Evolutionary conservation across 164 flowering plant genomes (phyloP).

Genomic region (Piper longum): DNA sequence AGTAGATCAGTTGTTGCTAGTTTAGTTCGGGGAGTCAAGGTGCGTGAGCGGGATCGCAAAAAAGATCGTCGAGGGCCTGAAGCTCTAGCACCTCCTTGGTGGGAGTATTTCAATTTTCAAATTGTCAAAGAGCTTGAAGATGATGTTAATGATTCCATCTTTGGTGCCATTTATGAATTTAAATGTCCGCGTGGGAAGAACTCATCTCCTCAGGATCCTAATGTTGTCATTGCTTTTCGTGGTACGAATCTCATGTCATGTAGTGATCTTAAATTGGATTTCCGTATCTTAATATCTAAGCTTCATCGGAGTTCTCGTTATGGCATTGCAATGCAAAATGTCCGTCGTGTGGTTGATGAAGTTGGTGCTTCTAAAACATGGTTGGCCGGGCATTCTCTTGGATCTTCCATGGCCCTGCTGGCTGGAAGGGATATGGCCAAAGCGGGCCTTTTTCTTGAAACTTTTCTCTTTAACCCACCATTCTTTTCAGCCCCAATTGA

Average conservation of each 20-base stretch:
- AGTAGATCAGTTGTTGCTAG: slow-evolving; percentile 69
- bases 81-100: slow-evolving; percentile 93
- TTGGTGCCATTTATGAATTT: slow-evolving; percentile 65
- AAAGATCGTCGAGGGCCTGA: slow-evolving; percentile 32
- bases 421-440: slow-evolving; percentile 79
- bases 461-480: slow-evolving; percentile 86
- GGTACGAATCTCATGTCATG: slow-evolving; percentile 60
- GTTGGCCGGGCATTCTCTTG: slow-evolving; percentile 90
- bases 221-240: slow-evolving; percentile 64
- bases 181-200: slow-evolving; percentile 12
- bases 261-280: slow-evolving; percentile 49
- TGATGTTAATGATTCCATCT: slow-evolving; percentile 48
- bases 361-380: slow-evolving; percentile 38
- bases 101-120: slow-evolving; percentile 55
- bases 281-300: slow-evolving; percentile 37
- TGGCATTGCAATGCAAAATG: slow-evolving; percentile 55
- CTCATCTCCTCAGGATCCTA: slow-evolving; percentile 20
- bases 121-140: slow-evolving; percentile 39
- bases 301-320: slow-evolving; percentile 61
- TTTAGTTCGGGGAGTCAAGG: slow-evolving; percentile 71
- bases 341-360: slow-evolving; percentile 36
- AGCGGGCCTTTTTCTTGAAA: slow-evolving; percentile 37
- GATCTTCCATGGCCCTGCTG: slow-evolving; percentile 74
- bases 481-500: slow-evolving; percentile 65
- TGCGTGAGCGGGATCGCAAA: slow-evolving; percentile 72